A percentile compares a stretch with the other conserved stretches of the same genome.
These are phyloP conservation scores for Citrullus colocynthis DNA, from an alignment of 306 rosid species.

Conservation along the genomic window DNA sequence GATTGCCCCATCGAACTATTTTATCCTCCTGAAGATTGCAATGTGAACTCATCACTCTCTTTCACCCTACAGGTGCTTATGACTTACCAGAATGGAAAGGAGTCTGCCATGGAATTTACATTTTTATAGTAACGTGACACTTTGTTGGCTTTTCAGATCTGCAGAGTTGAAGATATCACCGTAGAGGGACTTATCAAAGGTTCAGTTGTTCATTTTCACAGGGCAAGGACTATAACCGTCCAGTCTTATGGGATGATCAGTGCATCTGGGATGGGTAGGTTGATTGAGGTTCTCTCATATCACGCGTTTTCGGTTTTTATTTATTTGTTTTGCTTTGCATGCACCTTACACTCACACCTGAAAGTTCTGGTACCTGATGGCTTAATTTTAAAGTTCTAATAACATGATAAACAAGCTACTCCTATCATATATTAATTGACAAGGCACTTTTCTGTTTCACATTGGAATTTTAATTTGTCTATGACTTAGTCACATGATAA, in stretches of 20 bases:
- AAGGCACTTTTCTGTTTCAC: neutral
- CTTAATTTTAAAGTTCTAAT: neutral
- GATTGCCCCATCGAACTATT: constrained; percentile 71
- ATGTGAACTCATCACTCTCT: constrained; percentile 83
- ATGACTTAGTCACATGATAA: neutral
- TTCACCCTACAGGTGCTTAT: constrained; percentile 83
- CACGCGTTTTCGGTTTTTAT: neutral
- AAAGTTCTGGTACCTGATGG: neutral
- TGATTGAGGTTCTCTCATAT: neutral
- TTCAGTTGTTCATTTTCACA: constrained; percentile 90
- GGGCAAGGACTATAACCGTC: constrained; percentile 81
- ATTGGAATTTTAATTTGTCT: neutral
- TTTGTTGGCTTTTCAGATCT: constrained; percentile 50
- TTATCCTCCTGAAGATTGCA: constrained; percentile 98
- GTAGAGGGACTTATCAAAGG: constrained; percentile 91
- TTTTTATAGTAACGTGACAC: constrained; percentile 10
- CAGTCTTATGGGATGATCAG: constrained; percentile 68
- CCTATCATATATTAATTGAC: neutral
- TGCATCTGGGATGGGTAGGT: constrained; percentile 89
- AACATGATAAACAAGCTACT: neutral
- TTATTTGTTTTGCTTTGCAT: neutral
- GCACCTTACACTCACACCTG: neutral
- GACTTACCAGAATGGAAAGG: constrained; percentile 4
- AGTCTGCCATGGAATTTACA: constrained; percentile 8
- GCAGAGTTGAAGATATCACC: constrained; percentile 84